These are phyloP conservation scores for Tulasnella sp. DNA, from an alignment of 768 basidiomycete genomes.

Conservation along the genomic window DNA sequence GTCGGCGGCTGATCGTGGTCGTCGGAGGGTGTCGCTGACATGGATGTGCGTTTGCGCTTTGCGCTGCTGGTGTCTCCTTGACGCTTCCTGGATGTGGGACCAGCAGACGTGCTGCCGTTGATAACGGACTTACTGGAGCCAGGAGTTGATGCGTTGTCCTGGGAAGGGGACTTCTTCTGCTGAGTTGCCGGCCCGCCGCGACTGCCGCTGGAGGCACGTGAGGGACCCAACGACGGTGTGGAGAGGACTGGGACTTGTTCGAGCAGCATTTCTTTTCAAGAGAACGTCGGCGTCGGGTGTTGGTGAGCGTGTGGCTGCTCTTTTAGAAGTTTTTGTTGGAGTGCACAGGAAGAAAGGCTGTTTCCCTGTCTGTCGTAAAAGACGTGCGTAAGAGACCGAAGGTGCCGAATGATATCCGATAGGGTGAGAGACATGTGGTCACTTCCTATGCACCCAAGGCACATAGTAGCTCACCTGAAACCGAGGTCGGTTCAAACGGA, in stretches of 20 bases:
- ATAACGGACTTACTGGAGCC: slow-evolving; percentile 1
- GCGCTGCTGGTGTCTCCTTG: neutral
- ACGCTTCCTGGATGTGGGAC: neutral
- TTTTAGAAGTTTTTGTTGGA: neutral
- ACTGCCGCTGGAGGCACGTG: neutral
- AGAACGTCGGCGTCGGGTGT: neutral
- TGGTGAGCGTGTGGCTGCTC: neutral
- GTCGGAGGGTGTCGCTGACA: neutral
- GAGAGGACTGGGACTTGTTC: slow-evolving; percentile 2
- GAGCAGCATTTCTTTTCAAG: neutral
- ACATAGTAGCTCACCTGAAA: neutral
- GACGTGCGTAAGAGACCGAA: neutral
- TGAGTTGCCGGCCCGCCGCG: neutral
- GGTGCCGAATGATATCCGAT: slow-evolving; percentile 4
- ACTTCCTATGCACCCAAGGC: neutral
- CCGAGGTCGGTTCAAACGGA: neutral
- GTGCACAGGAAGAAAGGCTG: neutral
- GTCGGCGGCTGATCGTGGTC: neutral
- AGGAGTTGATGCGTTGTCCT: neutral
- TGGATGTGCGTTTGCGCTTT: neutral
- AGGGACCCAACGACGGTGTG: neutral
- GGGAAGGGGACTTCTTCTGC: neutral
- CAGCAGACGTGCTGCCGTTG: neutral
- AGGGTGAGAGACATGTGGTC: neutral
- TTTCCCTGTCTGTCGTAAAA: neutral